These are phyloP conservation scores for Gracilaria gracilis DNA, from an alignment of 23 red algal genomes.

Conservation along the genomic window DNA sequence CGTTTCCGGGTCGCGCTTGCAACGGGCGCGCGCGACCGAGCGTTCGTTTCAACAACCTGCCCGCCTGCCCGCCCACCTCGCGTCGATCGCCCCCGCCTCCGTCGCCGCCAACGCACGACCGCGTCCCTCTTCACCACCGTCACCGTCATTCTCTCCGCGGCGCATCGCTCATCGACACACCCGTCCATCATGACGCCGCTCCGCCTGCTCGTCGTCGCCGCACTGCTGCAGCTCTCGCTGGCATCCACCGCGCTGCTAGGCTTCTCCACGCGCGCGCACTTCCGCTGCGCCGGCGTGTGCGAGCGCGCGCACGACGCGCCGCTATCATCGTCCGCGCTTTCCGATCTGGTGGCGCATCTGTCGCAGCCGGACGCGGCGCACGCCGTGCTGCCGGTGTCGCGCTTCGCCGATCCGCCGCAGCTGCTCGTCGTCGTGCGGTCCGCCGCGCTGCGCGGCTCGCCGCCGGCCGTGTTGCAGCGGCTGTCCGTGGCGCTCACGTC, in stretches of 20 bases:
- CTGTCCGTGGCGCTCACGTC: background rate
- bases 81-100: too few relatives aligned
- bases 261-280: slow-evolving; percentile 14
- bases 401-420: background rate
- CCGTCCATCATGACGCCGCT: background rate
- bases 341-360: slow-evolving; percentile 7
- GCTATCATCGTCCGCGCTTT: background rate
- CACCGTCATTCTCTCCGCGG: background rate
- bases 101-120: too few relatives aligned
- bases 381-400: background rate
- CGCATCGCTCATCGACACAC: background rate
- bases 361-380: background rate
- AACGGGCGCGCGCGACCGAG: too few relatives aligned
- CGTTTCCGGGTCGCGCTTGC: too few relatives aligned
- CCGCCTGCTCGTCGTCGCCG: background rate
- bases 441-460: background rate
- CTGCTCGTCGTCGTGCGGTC: background rate
- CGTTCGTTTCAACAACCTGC: too few relatives aligned
- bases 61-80: too few relatives aligned
- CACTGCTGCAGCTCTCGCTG: background rate
- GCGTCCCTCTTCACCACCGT: too few relatives aligned
- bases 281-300: slow-evolving; percentile 15
- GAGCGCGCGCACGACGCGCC: background rate
- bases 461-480: slow-evolving; percentile 5
- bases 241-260: slow-evolving; percentile 1